Evolutionary conservation across 1,284 basidiomycete species (phyloP).

Genomic region (Peniophora sp.): DNA sequence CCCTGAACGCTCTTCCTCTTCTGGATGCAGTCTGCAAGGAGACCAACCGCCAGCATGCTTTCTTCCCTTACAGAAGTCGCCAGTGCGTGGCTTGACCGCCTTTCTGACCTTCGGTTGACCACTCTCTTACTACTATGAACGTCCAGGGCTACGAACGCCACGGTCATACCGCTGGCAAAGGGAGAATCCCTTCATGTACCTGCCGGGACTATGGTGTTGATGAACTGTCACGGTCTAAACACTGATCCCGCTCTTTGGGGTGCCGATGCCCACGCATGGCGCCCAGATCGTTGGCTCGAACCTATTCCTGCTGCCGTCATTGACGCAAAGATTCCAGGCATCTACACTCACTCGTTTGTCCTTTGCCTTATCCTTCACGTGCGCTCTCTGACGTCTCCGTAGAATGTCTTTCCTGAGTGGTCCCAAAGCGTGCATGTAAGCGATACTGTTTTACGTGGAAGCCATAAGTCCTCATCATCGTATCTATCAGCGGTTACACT

Average conservation of each 20-base stretch:
- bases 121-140: background rate
- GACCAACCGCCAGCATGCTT: conserved; percentile 14
- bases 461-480: background rate
- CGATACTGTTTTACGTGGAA: background rate
- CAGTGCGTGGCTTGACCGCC: conserved; percentile 35
- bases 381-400: background rate
- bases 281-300: conserved; percentile 25
- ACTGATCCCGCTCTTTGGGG: conserved; percentile 25
- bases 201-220: conserved; percentile 6
- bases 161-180: conserved; percentile 9
- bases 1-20: conserved; percentile 24
- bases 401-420: conserved; percentile 28
- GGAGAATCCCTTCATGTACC: background rate
- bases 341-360: conserved; percentile 16
- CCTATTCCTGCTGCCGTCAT: conserved; percentile 17
- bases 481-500: conserved; percentile 21
- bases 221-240: conserved; percentile 15
- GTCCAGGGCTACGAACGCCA: conserved; percentile 1
- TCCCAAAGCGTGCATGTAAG: conserved; percentile 24
- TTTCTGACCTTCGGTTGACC: conserved; percentile 10
- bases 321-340: conserved; percentile 15
- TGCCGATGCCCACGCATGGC: conserved; percentile 26
- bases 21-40: conserved; percentile 26
- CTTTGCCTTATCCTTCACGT: background rate
- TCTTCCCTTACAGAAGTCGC: conserved; percentile 26